Evolutionary conservation across 2,329 filamentous ascomycete genomes (phyloP).

Genomic region (Mycosphaerella sp.): DNA sequence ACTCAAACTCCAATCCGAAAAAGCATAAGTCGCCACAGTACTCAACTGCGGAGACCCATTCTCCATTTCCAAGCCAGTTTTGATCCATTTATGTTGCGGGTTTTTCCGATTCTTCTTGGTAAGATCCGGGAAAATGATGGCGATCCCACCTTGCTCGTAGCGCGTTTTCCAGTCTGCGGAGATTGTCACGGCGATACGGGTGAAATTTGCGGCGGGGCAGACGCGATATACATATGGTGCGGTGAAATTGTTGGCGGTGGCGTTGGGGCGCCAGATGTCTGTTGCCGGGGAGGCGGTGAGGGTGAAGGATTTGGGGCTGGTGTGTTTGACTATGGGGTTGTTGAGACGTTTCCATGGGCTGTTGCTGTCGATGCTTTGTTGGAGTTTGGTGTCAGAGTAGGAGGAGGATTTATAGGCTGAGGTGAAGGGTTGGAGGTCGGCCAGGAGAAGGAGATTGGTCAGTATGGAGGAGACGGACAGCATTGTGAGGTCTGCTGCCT

Average conservation of each 20-base stretch:
- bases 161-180: conserved; percentile 15
- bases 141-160: conserved; percentile 18
- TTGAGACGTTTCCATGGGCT: conserved; percentile 14
- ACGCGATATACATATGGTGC: conserved; percentile 18
- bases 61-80: conserved; percentile 15
- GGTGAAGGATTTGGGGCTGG: conserved; percentile 14
- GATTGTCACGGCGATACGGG: conserved; percentile 13
- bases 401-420: too few species aligned
- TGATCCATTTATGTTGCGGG: conserved; percentile 10
- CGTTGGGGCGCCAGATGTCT: conserved; percentile 18
- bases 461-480: too few species aligned
- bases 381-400: too few species aligned
- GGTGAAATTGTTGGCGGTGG: conserved; percentile 16
- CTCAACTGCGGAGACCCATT: conserved; percentile 16
- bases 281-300: conserved; percentile 16
- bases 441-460: too few species aligned
- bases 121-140: conserved; percentile 10
- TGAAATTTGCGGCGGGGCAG: conserved; percentile 10
- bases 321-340: conserved; percentile 13
- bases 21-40: conserved; percentile 14
- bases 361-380: too few species aligned
- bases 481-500: too few species aligned
- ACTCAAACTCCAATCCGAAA: conserved; percentile 18
- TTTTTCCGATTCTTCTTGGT: too few species aligned
- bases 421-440: too few species aligned